These are phyloP conservation scores for Aureobasidium leucospermi DNA, from an alignment of 2,329 filamentous ascomycete species.

Conservation along the genomic window DNA sequence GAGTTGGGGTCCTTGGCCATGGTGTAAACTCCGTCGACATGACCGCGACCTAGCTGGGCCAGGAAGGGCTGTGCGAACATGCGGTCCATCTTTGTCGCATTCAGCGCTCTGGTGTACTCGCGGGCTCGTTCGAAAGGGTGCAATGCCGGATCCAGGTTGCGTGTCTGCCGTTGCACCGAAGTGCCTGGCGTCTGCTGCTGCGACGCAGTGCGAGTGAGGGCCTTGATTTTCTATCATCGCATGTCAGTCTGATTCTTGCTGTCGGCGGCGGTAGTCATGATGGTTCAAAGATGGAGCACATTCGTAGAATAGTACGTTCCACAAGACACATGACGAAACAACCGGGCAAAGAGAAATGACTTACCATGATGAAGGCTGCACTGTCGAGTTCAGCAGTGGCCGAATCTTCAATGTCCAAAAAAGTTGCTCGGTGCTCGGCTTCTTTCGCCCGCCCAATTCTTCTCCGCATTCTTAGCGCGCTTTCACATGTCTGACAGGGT, in stretches of 20 bases:
- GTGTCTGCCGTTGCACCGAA: slow-evolving; percentile 56
- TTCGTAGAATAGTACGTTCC: neutral
- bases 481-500: slow-evolving; percentile 5
- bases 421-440: neutral
- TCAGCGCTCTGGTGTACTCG: slow-evolving; percentile 71
- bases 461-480: slow-evolving; percentile 1
- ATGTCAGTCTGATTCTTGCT: neutral
- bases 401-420: slow-evolving; percentile 7
- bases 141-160: slow-evolving; percentile 72
- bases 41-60: slow-evolving; percentile 77
- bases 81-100: slow-evolving; percentile 86
- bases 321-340: neutral
- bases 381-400: neutral
- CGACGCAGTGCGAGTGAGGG: slow-evolving; percentile 57
- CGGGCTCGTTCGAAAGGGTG: slow-evolving; percentile 87
- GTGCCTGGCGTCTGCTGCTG: slow-evolving; percentile 61
- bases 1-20: slow-evolving; percentile 42
- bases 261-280: neutral
- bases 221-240: slow-evolving; percentile 50
- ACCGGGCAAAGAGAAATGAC: neutral
- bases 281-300: neutral
- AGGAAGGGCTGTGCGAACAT: slow-evolving; percentile 86
- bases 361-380: slow-evolving; percentile 5
- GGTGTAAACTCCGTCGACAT: slow-evolving; percentile 70
- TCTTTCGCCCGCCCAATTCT: neutral